Evolutionary conservation across 2,329 filamentous ascomycete species (phyloP).

Genomic region (Neonectria ditissima): DNA sequence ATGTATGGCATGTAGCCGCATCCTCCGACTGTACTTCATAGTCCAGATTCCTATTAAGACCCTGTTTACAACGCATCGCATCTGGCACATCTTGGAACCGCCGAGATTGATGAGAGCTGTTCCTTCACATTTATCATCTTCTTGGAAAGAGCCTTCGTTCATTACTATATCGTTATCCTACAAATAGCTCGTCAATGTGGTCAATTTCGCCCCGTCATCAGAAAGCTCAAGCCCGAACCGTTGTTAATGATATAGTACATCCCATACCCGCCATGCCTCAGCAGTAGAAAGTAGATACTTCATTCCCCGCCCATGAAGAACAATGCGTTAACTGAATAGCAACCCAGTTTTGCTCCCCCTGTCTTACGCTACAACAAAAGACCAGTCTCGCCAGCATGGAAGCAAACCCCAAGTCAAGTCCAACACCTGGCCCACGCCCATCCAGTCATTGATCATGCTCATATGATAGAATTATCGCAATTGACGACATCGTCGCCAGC

Average conservation of each 20-base stretch:
- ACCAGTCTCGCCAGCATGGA: slow-evolving; percentile 1
- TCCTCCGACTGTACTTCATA: not conserved
- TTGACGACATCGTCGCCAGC: not conserved
- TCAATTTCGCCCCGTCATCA: slow-evolving; percentile 22
- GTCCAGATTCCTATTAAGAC: not conserved
- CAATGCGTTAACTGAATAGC: slow-evolving; percentile 10
- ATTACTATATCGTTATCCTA: slow-evolving; percentile 12
- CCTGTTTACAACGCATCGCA: not conserved
- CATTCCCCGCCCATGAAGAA: slow-evolving; percentile 2
- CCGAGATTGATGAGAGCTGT: not conserved
- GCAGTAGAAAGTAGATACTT: slow-evolving; percentile 23
- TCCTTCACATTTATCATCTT: not conserved
- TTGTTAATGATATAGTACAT: slow-evolving; percentile 21
- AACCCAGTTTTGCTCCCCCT: not conserved
- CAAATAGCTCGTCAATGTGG: slow-evolving; percentile 13
- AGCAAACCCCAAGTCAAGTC: slow-evolving; percentile 6
- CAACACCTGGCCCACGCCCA: slow-evolving; percentile 8
- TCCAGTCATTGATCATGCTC: slow-evolving; percentile 12
- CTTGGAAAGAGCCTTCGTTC: slow-evolving; percentile 5
- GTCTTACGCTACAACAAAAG: slow-evolving; percentile 8
- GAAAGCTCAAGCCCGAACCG: slow-evolving; percentile 5
- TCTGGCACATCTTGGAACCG: not conserved
- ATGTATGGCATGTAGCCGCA: not conserved
- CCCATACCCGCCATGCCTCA: slow-evolving; percentile 9
- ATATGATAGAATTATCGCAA: not conserved